Conservation (phyloP, 352 stramenopile species). For the Bremia lactucae region DNA sequence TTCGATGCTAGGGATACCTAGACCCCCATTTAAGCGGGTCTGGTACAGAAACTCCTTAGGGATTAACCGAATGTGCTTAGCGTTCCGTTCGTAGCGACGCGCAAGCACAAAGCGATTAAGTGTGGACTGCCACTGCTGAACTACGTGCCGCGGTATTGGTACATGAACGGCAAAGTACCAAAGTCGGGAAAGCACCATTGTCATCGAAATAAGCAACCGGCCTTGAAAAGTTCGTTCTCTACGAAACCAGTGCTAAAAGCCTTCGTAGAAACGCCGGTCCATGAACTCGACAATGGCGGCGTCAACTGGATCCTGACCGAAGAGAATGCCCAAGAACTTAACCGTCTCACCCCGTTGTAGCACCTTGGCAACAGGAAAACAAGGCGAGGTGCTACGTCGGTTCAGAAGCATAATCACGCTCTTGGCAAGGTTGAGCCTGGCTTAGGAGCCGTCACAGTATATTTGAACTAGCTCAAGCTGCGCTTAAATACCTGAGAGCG, state of each 20-base stretch:
- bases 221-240: too few species aligned
- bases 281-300: neutral
- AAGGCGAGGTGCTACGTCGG: neutral
- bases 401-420: neutral
- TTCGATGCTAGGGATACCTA: neutral
- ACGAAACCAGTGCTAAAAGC: too few species aligned
- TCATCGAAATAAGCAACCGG: too few species aligned
- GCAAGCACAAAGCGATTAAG: neutral
- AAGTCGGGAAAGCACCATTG: too few species aligned
- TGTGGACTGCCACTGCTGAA: neutral
- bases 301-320: neutral
- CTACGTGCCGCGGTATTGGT: neutral
- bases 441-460: neutral
- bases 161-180: too few species aligned
- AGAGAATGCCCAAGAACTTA: neutral
- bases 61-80: neutral
- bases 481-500: too few species aligned
- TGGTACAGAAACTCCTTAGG: neutral
- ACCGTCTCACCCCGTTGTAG: neutral
- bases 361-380: neutral
- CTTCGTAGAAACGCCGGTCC: too few species aligned
- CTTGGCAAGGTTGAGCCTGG: neutral
- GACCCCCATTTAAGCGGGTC: neutral
- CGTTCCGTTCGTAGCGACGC: too few species aligned
- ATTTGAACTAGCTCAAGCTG: neutral